A percentile compares a stretch with the other conserved stretches of the same genome.
Conservation (phyloP, 345 rosid species). For the Aegle marmelos region DNA sequence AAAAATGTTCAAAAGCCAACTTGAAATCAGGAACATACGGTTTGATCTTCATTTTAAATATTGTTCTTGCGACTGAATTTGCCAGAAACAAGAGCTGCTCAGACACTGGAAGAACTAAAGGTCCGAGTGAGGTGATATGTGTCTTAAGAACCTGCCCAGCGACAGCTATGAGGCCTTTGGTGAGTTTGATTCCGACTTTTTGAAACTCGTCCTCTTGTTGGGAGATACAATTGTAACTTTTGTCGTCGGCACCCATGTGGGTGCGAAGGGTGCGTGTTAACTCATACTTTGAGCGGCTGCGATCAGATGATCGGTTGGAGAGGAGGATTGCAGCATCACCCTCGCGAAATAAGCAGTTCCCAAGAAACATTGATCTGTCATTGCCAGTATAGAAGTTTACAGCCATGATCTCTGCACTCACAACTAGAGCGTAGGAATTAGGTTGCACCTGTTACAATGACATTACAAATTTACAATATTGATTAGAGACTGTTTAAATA, state of each 20-base stretch:
- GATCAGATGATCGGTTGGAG: constrained; percentile 41
- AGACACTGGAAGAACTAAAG: constrained; percentile 58
- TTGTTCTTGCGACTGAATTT: constrained; percentile 35
- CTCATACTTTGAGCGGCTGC: constrained; percentile 43
- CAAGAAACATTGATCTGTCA: constrained; percentile 50
- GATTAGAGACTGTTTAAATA: no score
- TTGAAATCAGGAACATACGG: constrained; percentile 65
- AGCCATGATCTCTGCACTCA: constrained; percentile 54
- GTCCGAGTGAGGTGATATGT: constrained; percentile 56
- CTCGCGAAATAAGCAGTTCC: constrained; percentile 49
- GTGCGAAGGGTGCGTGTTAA: constrained; percentile 53
- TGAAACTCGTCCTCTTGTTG: constrained; percentile 49
- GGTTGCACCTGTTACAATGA: constrained; percentile 31
- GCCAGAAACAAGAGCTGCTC: constrained; percentile 49
- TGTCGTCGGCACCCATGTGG: constrained; percentile 52
- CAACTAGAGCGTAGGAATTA: constrained; percentile 54
- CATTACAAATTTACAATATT: no score
- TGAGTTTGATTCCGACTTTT: constrained; percentile 40
- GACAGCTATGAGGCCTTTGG: constrained; percentile 53
- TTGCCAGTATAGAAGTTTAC: constrained; percentile 43
- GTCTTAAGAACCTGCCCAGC: constrained; percentile 62
- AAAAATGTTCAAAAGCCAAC: constrained; percentile 70
- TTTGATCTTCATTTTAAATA: constrained; percentile 40
- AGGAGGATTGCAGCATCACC: constrained; percentile 59
- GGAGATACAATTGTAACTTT: constrained; percentile 41